These are phyloP conservation scores for Luffa aegyptiaca DNA, from an alignment of 306 rosid genomes.

Conservation along the genomic window DNA sequence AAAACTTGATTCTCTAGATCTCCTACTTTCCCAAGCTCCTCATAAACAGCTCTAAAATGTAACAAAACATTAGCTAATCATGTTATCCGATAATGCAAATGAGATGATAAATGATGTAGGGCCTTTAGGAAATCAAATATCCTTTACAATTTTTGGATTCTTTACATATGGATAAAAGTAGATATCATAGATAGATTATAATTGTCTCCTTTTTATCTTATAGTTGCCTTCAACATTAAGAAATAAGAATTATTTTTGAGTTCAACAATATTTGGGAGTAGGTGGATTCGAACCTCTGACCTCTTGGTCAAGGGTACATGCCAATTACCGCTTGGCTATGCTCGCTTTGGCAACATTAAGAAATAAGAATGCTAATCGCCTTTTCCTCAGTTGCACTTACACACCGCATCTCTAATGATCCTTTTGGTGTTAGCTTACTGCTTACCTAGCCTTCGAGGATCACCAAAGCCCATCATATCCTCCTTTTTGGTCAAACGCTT, in stretches of 20 bases:
- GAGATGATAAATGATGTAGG: not conserved
- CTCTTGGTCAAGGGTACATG: too few relatives aligned
- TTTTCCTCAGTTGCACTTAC: not conserved
- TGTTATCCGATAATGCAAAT: not conserved
- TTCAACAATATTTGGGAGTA: too few relatives aligned
- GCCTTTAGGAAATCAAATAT: not conserved
- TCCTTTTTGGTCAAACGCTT: not conserved
- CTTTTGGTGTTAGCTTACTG: not conserved
- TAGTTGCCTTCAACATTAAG: not conserved
- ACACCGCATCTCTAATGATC: not conserved
- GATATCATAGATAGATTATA: not conserved
- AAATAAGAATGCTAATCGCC: not conserved
- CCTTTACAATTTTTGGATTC: not conserved
- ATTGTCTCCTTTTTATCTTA: not conserved
- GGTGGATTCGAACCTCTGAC: too few relatives aligned
- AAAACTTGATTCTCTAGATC: slow-evolving; percentile 89
- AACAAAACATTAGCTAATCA: not conserved
- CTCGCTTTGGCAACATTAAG: too few relatives aligned
- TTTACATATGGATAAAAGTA: not conserved
- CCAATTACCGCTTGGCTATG: too few relatives aligned
- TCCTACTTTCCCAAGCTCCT: slow-evolving; percentile 93
- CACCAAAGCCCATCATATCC: not conserved
- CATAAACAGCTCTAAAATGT: slow-evolving; percentile 70
- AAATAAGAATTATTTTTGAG: not conserved
- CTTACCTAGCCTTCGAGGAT: not conserved